Base-by-base conservation (phyloP, 768 basidiomycete genomes). In the Pulveroboletus sp. region DNA sequence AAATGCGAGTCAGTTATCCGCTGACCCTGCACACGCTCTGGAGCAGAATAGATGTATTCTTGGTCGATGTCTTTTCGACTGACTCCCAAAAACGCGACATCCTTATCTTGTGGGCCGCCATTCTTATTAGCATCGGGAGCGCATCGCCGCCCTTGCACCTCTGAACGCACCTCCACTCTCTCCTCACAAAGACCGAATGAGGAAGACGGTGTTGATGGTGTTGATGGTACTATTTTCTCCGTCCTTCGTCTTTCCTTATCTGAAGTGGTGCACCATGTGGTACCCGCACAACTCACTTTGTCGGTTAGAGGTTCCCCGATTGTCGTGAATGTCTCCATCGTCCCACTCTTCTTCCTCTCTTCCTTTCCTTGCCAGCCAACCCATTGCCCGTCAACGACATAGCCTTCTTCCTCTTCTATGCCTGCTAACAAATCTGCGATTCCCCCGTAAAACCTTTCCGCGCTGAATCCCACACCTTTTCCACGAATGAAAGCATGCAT, bases 401-500 rank as follows among this genome's bases (percentile, higher is more conserved):
- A 58, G 9, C 63, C 64, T 51, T 76, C 74, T 1, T 80, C 81
- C 60, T 92, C 90, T 26, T 89, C 90, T 44, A 84, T 82, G 8
- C 78, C 75, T 3, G 90, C 88, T 26, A 93, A 70, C 70, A 86
- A 78, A 63, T 92, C 87, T 7, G 77, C 86, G 39, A 93, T 79
- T 36, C 87, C 84, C 6, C 91, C 79, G 63, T 95, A 97, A 67
- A 97, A 97, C 8, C 87, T 90, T 18, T 86, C 89, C 3, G 93
- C 92, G 49, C 86, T 85, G 74, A 96, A 98, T 50, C 86, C 82
- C 63, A 98, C 92, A 54, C 91, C 86, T 49, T 83, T 85, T 10
- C 94, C 96, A 58, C 80, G 83, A 68, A 93, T 87, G 60, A 87
- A 84, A 0, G 91, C 86, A 80, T 90, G 89, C 61, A 90, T 90